Evolutionary conservation across 345 rosid genomes (phyloP), one percentile per base, ranked within the genome.

Genomic region (Trapa bicornis): DNA sequence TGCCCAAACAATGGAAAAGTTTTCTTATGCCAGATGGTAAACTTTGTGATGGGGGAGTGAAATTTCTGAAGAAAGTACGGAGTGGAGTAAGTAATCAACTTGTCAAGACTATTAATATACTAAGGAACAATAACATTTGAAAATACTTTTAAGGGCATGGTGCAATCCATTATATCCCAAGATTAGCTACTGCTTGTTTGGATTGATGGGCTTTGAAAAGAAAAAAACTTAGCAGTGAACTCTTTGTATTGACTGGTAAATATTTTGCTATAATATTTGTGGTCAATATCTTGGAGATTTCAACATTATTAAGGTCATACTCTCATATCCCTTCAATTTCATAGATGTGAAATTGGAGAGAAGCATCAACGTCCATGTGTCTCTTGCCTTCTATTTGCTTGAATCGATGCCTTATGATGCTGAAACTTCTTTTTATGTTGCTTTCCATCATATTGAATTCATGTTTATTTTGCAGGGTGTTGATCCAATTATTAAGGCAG

Each of bases 31-130:
- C 81, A 17, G 88, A 93, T 70, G 98, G 97, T 52, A 83, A 79
- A 79, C 80, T 93, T 66, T 57, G 61, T 70, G 96, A 93, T 76
- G 96, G 87, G 50, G 96, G 97, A 75, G 80, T 85, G 61, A 86
- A 87, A 76, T 85, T 93, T 73, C 79, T 93, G 76, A 93, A 90
- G 82, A 90, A 80, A 84, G 96, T 84, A 68, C 94, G 98, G 52
- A 88, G 88, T 56, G 96, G 98, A 75, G 98, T 93, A 81, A 78
- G 98, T 75, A 62, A 70, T 72, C 68, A 42, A 72, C 47, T 68
- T 67, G 17, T 61, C 33, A 65, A 29, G 17, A n/a, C 36, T 45
- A 22, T 65, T 42, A 43, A 14, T 29, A 45, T 3, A 65, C 32
- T 45, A 43, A 32, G 13, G 32, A 5, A 2, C 32, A 1, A 33